These are phyloP conservation scores for Aspergillus fructus DNA, from an alignment of 2,329 filamentous ascomycete species.

Conservation along the genomic window DNA sequence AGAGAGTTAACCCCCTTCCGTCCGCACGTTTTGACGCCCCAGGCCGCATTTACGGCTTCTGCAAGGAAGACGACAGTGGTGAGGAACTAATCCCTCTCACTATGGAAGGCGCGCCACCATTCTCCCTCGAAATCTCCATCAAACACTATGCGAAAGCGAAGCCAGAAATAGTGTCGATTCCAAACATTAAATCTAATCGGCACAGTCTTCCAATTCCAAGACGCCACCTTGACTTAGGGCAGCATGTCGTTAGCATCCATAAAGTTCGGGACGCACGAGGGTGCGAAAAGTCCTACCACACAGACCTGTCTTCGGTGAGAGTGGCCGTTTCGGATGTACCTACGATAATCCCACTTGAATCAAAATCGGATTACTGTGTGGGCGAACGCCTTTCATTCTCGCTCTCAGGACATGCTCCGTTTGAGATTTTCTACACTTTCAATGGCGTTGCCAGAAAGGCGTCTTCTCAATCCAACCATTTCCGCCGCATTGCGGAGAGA, in stretches of 20 bases:
- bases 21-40: slow-evolving; percentile 79
- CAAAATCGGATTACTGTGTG: slow-evolving; percentile 85
- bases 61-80: slow-evolving; percentile 75
- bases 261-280: slow-evolving; percentile 85
- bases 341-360: slow-evolving; percentile 82
- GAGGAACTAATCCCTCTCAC: slow-evolving; percentile 87
- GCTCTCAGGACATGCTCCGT: slow-evolving; percentile 84
- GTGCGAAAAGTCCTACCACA: slow-evolving; percentile 76
- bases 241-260: slow-evolving; percentile 83
- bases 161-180: slow-evolving; percentile 77
- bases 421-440: slow-evolving; percentile 91
- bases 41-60: slow-evolving; percentile 93
- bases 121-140: slow-evolving; percentile 87
- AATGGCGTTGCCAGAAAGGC: slow-evolving; percentile 76
- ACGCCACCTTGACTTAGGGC: slow-evolving; percentile 80
- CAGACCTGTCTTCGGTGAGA: slow-evolving; percentile 73
- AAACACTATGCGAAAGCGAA: slow-evolving; percentile 81
- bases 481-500: slow-evolving; percentile 89
- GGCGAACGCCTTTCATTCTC: slow-evolving; percentile 93
- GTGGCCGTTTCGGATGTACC: slow-evolving; percentile 93
- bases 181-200: slow-evolving; percentile 71
- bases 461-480: slow-evolving; percentile 68
- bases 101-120: slow-evolving; percentile 80
- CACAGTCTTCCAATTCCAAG: slow-evolving; percentile 84
- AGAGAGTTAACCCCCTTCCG: slow-evolving; percentile 81